Percentiles rank a stretch among this genome's conserved stretches.
These are phyloP conservation scores for Aspergillus pseudoterreus DNA, from an alignment of 2,329 filamentous ascomycete genomes.

Conservation along the genomic window DNA sequence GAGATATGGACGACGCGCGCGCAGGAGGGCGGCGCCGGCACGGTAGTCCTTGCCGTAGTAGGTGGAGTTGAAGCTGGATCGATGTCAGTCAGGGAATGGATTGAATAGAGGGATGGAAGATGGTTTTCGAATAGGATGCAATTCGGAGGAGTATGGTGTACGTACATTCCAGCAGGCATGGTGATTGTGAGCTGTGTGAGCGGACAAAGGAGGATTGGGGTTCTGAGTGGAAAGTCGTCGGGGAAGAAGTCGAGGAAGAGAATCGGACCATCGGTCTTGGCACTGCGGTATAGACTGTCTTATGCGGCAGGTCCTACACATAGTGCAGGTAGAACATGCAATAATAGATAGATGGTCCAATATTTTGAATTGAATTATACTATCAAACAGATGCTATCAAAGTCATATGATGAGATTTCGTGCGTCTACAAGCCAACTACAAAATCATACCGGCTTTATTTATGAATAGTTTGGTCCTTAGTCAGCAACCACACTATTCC, in stretches of 20 bases:
- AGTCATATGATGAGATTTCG: no score
- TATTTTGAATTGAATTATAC: no score
- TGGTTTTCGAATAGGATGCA: background rate
- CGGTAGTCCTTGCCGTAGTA: constrained; percentile 90
- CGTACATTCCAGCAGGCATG: constrained; percentile 4
- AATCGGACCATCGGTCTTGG: background rate
- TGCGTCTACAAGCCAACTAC: no score
- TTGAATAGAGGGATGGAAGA: background rate
- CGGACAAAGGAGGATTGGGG: background rate
- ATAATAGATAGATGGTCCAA: no score
- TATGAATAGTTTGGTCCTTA: no score
- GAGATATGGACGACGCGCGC: constrained; percentile 86
- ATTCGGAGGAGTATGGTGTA: background rate
- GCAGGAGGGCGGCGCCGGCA: constrained; percentile 83
- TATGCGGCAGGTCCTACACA: no score
- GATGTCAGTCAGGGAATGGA: constrained; percentile 3
- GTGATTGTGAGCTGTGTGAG: background rate
- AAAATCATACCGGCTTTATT: no score
- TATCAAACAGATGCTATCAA: no score
- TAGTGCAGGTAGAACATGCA: no score
- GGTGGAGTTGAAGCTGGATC: constrained; percentile 62
- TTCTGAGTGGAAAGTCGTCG: background rate
- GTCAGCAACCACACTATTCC: no score
- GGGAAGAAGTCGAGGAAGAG: background rate
- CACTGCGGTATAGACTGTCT: background rate